phyloP scores from a whole-genome alignment of 2,329 filamentous ascomycete genomes.

The Phialophora expanda region DNA sequence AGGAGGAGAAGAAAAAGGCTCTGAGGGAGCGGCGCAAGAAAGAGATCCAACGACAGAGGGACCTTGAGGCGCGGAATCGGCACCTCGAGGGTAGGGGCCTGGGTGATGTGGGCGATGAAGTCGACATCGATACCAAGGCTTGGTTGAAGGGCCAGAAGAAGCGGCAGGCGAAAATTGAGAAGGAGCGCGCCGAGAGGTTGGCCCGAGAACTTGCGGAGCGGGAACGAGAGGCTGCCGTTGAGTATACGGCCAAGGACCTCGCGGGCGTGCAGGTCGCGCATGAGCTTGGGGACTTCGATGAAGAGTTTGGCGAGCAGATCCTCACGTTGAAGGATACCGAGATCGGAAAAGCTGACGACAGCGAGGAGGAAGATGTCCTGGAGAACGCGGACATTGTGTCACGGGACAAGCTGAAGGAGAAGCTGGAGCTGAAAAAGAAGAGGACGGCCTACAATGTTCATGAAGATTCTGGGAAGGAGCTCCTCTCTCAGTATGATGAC shows the following conservation, averaged over 20 bases:
- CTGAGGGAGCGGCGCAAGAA: conserved; percentile 76
- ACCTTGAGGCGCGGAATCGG: conserved; percentile 75
- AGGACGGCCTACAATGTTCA: conserved; percentile 83
- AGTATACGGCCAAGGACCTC: conserved; percentile 85
- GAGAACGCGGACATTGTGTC: conserved; percentile 52
- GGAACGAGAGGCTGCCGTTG: conserved; percentile 68
- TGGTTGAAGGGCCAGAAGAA: conserved; percentile 94
- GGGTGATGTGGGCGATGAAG: conserved; percentile 72
- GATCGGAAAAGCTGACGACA: conserved; percentile 67
- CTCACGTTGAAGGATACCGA: conserved; percentile 93
- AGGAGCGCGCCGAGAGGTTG: conserved; percentile 69
- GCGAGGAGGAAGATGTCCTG: conserved; percentile 88
- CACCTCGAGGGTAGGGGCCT: conserved; percentile 82
- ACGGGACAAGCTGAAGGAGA: conserved; percentile 60
- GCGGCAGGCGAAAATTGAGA: conserved; percentile 85
- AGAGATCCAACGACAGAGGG: conserved; percentile 84
- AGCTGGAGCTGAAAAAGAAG: conserved; percentile 88
- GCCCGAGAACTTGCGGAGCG: conserved; percentile 80
- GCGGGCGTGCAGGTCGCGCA: conserved; percentile 92
- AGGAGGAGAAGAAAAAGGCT: conserved; percentile 70
- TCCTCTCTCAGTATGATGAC: conserved; percentile 93
- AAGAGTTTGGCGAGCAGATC: conserved; percentile 71
- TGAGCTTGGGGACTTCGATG: conserved; percentile 79
- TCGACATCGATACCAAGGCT: conserved; percentile 74
- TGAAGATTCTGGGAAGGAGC: conserved; percentile 69